phyloP scores from a whole-genome alignment of 1,284 basidiomycete genomes.

The Anthracocystis setariae region DNA sequence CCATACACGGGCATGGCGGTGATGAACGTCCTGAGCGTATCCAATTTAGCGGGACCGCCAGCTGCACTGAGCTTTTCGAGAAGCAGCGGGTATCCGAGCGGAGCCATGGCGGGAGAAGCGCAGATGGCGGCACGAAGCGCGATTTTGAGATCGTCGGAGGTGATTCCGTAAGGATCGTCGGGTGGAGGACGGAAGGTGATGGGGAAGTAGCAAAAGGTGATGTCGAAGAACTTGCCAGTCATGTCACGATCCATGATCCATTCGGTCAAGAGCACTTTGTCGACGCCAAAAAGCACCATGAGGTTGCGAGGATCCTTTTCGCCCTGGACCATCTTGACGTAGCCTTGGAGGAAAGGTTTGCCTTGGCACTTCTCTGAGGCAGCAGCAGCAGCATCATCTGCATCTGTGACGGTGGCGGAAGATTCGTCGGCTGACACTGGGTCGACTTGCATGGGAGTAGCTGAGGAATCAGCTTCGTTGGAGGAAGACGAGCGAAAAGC shows the following conservation, averaged over 20 bases:
- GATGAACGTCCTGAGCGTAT: constrained; percentile 59
- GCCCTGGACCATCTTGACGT: constrained; percentile 83
- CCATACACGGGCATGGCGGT: constrained; percentile 64
- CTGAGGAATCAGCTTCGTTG: background rate
- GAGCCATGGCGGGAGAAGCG: constrained; percentile 84
- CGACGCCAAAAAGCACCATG: constrained; percentile 87
- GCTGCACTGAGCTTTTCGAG: constrained; percentile 90
- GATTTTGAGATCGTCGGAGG: constrained; percentile 82
- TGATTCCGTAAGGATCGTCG: constrained; percentile 93
- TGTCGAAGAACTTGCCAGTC: constrained; percentile 85
- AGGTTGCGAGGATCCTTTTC: constrained; percentile 98
- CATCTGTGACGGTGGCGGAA: background rate
- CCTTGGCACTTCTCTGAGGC: constrained; percentile 68
- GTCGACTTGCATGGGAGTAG: constrained; percentile 26
- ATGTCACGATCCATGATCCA: constrained; percentile 78
- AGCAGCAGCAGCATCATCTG: too few relatives aligned
- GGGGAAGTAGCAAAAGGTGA: constrained; percentile 98
- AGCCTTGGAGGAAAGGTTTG: constrained; percentile 78
- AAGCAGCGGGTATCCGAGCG: constrained; percentile 85
- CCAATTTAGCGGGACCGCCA: constrained; percentile 79
- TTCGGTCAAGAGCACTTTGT: constrained; percentile 83
- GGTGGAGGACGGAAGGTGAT: constrained; percentile 95
- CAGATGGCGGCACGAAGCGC: constrained; percentile 79
- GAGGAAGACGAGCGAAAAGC: constrained; percentile 14
- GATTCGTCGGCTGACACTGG: constrained; percentile 4